Base-by-base conservation (phyloP, 2,329 filamentous ascomycete species). In the Aspergillus tamarii region DNA sequence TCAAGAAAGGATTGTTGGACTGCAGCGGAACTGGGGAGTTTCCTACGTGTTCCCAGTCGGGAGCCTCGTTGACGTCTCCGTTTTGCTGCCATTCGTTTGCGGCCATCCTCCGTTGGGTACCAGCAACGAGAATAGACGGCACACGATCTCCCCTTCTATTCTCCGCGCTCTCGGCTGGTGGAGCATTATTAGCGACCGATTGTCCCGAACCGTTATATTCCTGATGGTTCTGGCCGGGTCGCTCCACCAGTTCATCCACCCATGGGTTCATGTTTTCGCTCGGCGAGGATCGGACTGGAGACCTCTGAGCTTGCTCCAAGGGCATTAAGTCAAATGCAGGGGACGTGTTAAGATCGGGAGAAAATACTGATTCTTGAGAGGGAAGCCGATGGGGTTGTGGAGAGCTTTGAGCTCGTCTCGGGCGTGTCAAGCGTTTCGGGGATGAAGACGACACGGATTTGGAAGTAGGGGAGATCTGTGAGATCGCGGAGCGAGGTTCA, bases 1-100 rank as follows among this genome's bases (percentile, higher is more conserved):
- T 78, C 57, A 79, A 53, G 50, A 80, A 80, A 7, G 78, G 78
- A 45, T 80, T 80, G 56, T 80, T 80, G 19, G 77, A 79, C 59
- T 72, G 75, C 28, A 80, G 68, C 53, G 73, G 74, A 36, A 72
- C 65, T 0, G 75, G 70, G 21, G 67, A 57, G 41, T 67, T 16
- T 19, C 62, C 59, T 36, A 62, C 41, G 30, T 73, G 64, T 56
- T 74, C 72, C 61, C 71, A 70, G 26, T 67, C 65, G 19, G 65
- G 60, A 14, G 59, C 36, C 34, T 71, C 65, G 19, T 45, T 59
- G 19, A 59, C 43, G 4, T 53, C 59, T 32, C 66, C 43, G 16
- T 62, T 61, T 52, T 63, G 58, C 23, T 69, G 68, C 67, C 62
- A 67, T 36, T 69, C 69, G 56, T 72, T 67, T 23, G 72, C 69